Evolutionary conservation across 228 moss, liverwort and hornwort genomes (phyloP), one percentile per base, ranked within the genome.

Genomic region (Sphagnum fallax): DNA sequence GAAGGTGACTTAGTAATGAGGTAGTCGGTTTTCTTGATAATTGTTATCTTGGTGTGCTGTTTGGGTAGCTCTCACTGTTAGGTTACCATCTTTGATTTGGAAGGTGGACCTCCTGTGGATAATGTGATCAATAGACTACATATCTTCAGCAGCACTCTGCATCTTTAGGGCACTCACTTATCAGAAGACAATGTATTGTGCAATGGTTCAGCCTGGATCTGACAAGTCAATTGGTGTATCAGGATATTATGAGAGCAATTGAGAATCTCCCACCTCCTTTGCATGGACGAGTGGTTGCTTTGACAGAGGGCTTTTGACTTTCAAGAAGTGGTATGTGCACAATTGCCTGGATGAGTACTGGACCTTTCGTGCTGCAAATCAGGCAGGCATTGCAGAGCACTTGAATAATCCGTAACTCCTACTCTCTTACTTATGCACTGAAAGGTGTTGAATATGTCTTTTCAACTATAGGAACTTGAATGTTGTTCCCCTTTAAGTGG

Each of bases 231-330:
- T 64, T 52, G 13, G 11, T 70, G 9, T 76, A 53, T 47, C 83
- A 87, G 87, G 81, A 80, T 61, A 81, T 87, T 12, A 78, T 76
- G 13, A 76, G 73, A 53, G 83, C 83, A 10, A 61, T 87, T 6
- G 72, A 70, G 59, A 76, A 72, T 60, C 74, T 87, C 50, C 83
- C 83, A 67, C 66, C 80, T 10, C 76, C 87, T 0, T 74, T 87
- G 6, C 74, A 87, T 63, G 83, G 83, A 72, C 75, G 78, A 78
- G 81, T 87, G 60, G 58, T 68, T 50, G 74, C 83, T 50, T 55
- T 87, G 58, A 83, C 87, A 0, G 87, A 87, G 72, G 87, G 87
- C 11, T 87, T 80, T 68, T 79, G 51, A 84, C 55, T 32, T 32
- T 32, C 2, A 32, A 32, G 32, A 32, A 32, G 32, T 32, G 32